Base-by-base conservation (phyloP, 208 protist genomes). In the Leishmania braziliensis region DNA sequence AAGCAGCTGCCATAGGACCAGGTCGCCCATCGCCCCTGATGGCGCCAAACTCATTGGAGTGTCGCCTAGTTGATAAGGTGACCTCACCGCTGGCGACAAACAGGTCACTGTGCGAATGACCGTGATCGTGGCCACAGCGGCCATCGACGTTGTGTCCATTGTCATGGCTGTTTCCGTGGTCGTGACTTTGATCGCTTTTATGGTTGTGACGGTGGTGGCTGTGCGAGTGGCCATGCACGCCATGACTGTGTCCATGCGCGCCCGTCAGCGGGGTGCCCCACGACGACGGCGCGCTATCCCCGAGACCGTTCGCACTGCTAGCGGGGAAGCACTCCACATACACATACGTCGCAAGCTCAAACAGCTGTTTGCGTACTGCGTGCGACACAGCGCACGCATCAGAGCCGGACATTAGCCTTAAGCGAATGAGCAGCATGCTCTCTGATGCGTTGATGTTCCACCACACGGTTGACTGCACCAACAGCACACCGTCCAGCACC, bases 241-340 rank as follows among this genome's bases (percentile, higher is more conserved):
- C 73, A 33, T 77, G 50, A 0, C 5, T 33, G 46, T 74, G 48
- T 1, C 43, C 50, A 26, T 80, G 77, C 6, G 53, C 20, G 16
- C n/a, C 20, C 26, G n/a, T 51, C 4, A 65, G 39, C 1, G 66
- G 8, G 0, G 48, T 16, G 26, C 50, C 58, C 83, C 65, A 80
- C 36, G 68, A 62, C 20, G 82, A 6, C 46, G 43, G 78, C 1
- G 71, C 71, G 26, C 63, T 43, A 3, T 82, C 73, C 12, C 78
- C 65, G 16, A 86, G 16, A 23, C 60, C 66, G 46, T 81, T 72
- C 2, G 69, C 33, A n/a, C 75, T 77, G n/a, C 75, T 79, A 12
- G 80, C 68, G 0, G 75, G 54, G 71, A 89, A 87, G 82, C 85
- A 93, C 81, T 96, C 90, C 62, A 96, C 91, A 77, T 93, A 92